Conservation (phyloP, 2,329 filamentous ascomycete species). For the Fusarium sp. region DNA sequence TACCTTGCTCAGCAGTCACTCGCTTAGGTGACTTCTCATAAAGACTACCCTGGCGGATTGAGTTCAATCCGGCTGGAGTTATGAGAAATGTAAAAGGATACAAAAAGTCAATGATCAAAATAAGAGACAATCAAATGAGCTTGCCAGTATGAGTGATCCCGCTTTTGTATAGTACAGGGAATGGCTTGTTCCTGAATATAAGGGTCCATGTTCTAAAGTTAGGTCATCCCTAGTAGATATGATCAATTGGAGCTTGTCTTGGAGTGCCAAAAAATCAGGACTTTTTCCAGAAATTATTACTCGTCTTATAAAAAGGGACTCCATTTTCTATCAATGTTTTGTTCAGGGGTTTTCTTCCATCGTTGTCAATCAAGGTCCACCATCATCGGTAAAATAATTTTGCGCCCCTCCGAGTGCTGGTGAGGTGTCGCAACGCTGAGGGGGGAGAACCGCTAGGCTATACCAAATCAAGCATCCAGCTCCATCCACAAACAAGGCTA, state of each 20-base stretch:
- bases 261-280: background rate
- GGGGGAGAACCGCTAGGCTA: conserved; percentile 30
- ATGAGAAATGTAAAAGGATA: conserved; percentile 14
- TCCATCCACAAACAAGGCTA: conserved; percentile 31
- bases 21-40: conserved; percentile 32
- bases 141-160: background rate
- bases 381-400: conserved; percentile 30
- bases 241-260: background rate
- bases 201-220: background rate
- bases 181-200: background rate
- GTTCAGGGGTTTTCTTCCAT: background rate
- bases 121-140: background rate
- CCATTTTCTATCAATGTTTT: background rate
- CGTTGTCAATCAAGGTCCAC: background rate
- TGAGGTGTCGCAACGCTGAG: conserved; percentile 24
- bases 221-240: background rate
- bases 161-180: background rate
- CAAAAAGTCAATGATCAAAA: conserved; percentile 19
- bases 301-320: no score
- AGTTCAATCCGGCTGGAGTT: conserved; percentile 14
- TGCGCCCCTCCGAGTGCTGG: conserved; percentile 7
- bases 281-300: no score
- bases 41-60: background rate
- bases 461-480: conserved; percentile 40
- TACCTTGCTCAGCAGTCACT: conserved; percentile 34